Percentiles rank a stretch among this genome's conserved stretches.
phyloP scores from a whole-genome alignment of 768 basidiomycete genomes.

The Mycena chlorophos region DNA sequence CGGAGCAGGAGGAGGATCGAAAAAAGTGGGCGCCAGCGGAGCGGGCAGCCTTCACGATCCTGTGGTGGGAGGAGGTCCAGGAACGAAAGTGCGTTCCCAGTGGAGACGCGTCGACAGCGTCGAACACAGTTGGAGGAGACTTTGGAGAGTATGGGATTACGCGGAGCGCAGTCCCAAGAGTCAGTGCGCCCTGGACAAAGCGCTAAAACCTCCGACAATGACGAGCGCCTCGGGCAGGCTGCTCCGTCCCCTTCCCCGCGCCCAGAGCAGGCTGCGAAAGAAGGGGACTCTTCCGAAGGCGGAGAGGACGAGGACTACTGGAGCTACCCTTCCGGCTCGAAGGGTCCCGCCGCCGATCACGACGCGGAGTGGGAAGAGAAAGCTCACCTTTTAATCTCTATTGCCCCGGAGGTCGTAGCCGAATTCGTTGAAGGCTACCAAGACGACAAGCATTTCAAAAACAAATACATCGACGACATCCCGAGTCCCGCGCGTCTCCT shows the following conservation, averaged over 20 bases:
- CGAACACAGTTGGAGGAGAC: background rate
- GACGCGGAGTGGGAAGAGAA: background rate
- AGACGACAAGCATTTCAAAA: background rate
- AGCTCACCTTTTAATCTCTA: background rate
- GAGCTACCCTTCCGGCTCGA: background rate
- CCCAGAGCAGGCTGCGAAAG: too few species aligned
- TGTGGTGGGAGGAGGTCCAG: background rate
- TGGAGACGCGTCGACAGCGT: background rate
- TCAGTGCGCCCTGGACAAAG: background rate
- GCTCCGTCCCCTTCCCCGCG: too few species aligned
- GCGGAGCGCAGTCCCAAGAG: background rate
- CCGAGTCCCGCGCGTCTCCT: background rate
- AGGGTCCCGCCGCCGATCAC: background rate
- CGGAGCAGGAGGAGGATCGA: background rate
- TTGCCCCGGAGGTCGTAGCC: background rate
- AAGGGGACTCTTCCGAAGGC: background rate
- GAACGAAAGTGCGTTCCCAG: background rate
- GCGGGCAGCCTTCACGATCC: background rate
- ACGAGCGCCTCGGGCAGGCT: background rate
- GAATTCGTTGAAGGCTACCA: background rate
- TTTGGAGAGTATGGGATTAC: background rate
- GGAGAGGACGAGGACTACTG: background rate
- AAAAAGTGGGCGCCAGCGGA: background rate
- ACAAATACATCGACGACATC: background rate
- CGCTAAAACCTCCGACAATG: background rate